Conservation (phyloP, 2,329 filamentous ascomycete genomes). For the Colletotrichum destructivum region DNA sequence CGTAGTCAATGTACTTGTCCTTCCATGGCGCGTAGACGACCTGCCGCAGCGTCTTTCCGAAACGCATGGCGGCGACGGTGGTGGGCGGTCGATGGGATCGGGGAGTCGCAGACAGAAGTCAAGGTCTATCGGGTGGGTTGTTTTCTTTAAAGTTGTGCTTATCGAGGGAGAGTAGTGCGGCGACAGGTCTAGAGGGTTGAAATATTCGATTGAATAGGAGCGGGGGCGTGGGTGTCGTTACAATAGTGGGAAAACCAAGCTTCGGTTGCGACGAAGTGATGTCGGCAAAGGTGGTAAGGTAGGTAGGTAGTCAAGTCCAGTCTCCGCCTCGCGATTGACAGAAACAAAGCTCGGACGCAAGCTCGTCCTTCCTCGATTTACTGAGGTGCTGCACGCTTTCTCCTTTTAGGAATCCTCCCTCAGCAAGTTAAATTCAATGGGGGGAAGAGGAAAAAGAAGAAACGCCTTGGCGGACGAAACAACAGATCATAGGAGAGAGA, state of each 20-base stretch:
- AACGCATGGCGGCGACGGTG: conserved; percentile 79
- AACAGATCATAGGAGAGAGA: not conserved
- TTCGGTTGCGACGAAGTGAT: conserved; percentile 28
- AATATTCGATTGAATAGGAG: conserved; percentile 21
- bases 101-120: not conserved
- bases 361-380: not conserved
- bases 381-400: not conserved
- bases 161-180: not conserved
- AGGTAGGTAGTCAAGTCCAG: not conserved
- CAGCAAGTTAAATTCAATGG: not conserved
- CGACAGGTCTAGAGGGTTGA: not conserved
- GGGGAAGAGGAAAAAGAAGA: not conserved
- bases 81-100: not conserved
- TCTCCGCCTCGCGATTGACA: conserved; percentile 2
- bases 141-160: not conserved
- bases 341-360: conserved; percentile 3
- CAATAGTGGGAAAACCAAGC: conserved; percentile 33
- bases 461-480: not conserved
- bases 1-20: conserved; percentile 95
- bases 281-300: conserved; percentile 13
- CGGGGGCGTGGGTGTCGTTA: not conserved
- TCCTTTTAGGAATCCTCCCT: too few relatives aligned
- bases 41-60: conserved; percentile 88
- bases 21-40: conserved; percentile 91
- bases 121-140: conserved; percentile 8